These are phyloP conservation scores for Dryadomyces quercivorus DNA, from an alignment of 2,329 filamentous ascomycete genomes.

Conservation along the genomic window DNA sequence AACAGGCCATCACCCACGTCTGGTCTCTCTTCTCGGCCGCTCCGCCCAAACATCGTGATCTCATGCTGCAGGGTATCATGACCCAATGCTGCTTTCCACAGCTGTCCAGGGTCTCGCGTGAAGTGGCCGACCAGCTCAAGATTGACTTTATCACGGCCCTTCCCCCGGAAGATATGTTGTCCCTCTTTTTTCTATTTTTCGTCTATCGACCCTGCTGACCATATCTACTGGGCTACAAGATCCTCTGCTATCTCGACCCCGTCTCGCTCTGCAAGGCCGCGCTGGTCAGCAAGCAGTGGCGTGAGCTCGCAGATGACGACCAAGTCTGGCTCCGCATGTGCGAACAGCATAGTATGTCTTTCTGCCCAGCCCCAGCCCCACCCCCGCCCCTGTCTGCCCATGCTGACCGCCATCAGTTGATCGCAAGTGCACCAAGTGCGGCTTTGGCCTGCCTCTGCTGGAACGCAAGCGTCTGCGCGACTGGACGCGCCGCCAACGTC, in stretches of 20 bases:
- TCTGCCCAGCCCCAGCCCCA: not conserved
- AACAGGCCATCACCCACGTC: slow-evolving; percentile 91
- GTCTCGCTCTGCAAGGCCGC: slow-evolving; percentile 91
- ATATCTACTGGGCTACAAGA: slow-evolving; percentile 64
- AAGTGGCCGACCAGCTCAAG: slow-evolving; percentile 87
- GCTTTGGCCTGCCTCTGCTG: slow-evolving; percentile 82
- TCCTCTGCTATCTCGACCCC: slow-evolving; percentile 85
- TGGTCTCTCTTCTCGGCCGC: slow-evolving; percentile 97
- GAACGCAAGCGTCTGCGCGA: slow-evolving; percentile 80
- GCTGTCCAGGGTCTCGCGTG: slow-evolving; percentile 80
- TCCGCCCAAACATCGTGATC: slow-evolving; percentile 80
- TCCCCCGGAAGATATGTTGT: slow-evolving; percentile 49
- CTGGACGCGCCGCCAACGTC: slow-evolving; percentile 74
- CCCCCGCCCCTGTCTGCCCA: not conserved
- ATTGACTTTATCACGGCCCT: slow-evolving; percentile 91
- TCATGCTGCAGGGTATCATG: slow-evolving; percentile 94
- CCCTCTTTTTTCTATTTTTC: not conserved
- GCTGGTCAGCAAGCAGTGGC: slow-evolving; percentile 84
- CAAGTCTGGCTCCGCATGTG: slow-evolving; percentile 98
- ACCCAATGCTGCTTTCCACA: slow-evolving; percentile 97
- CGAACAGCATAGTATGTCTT: slow-evolving; percentile 55
- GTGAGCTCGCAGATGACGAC: slow-evolving; percentile 85
- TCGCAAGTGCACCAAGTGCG: slow-evolving; percentile 86
- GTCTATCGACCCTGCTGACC: not conserved
- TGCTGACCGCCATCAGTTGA: slow-evolving; percentile 36